Evolutionary conservation across 1,284 basidiomycete genomes (phyloP).

Genomic region (Ceratobasidium sp.): DNA sequence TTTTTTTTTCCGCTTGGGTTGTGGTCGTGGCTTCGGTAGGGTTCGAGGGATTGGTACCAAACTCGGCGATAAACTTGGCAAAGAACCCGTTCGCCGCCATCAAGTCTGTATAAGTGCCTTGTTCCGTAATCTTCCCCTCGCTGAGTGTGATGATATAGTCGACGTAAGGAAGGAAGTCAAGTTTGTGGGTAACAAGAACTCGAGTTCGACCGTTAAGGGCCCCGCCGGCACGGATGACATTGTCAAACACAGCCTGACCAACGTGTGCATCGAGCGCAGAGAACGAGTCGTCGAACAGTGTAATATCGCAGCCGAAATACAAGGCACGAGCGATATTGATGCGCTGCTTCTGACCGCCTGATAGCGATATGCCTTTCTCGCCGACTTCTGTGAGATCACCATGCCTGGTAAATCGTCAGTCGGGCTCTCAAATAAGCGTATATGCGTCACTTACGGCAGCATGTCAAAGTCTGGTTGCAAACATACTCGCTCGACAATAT

Average conservation of each 20-base stretch:
- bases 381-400: slow-evolving; percentile 84
- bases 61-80: slow-evolving; percentile 70
- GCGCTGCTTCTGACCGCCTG: slow-evolving; percentile 81
- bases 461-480: slow-evolving; percentile 80
- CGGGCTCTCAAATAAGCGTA: slow-evolving; percentile 47
- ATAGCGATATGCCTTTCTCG: slow-evolving; percentile 65
- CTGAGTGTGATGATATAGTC: slow-evolving; percentile 61
- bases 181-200: slow-evolving; percentile 80
- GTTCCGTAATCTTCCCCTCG: slow-evolving; percentile 64
- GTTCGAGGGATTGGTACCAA: slow-evolving; percentile 55
- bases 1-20: background rate
- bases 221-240: slow-evolving; percentile 70
- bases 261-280: slow-evolving; percentile 86
- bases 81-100: slow-evolving; percentile 70
- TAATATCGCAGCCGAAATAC: slow-evolving; percentile 84
- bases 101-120: slow-evolving; percentile 74
- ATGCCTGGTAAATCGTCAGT: slow-evolving; percentile 47
- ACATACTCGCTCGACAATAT: slow-evolving; percentile 50
- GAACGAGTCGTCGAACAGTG: slow-evolving; percentile 84
- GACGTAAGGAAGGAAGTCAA: slow-evolving; percentile 79
- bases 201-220: slow-evolving; percentile 69
- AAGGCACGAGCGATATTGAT: slow-evolving; percentile 81
- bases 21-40: background rate
- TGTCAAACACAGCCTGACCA: slow-evolving; percentile 83
- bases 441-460: slow-evolving; percentile 78